Evolutionary conservation across 495 filamentous ascomycete genomes (phyloP).

Genomic region (Aspergillus baeticus): DNA sequence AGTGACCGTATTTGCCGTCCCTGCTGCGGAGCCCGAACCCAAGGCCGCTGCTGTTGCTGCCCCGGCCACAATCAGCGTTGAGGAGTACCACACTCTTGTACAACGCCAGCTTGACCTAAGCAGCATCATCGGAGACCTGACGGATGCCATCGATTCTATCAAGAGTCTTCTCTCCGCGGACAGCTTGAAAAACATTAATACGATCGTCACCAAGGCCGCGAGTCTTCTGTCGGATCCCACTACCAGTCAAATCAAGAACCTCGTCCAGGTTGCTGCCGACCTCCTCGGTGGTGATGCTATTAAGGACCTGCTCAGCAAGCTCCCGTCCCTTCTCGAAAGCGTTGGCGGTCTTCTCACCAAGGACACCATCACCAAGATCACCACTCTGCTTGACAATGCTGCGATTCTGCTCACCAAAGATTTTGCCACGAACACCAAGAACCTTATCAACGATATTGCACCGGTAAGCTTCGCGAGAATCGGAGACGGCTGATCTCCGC

Average conservation of each 20-base stretch:
- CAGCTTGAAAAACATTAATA: constrained; percentile 17
- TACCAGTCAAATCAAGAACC: constrained; percentile 9
- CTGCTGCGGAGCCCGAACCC: constrained; percentile 10
- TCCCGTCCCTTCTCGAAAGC: constrained; percentile 4
- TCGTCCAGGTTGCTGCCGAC: constrained; percentile 1
- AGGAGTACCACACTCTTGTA: constrained; percentile 3
- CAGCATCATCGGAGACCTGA: constrained; percentile 10
- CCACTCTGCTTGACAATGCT: constrained; percentile 9
- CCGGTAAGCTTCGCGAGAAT: constrained; percentile 3
- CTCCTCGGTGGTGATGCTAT: constrained; percentile 8
- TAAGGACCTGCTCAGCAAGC: constrained; percentile 3
- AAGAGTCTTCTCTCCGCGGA: constrained; percentile 12
- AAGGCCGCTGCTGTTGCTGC: background rate
- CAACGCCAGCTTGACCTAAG: constrained; percentile 4
- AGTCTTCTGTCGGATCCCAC: constrained; percentile 8
- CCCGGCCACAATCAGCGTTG: background rate
- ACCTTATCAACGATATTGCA: constrained; percentile 15
- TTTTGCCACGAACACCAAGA: constrained; percentile 10
- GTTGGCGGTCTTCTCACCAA: constrained; percentile 10
- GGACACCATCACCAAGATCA: constrained; percentile 1
- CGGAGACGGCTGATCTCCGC: background rate
- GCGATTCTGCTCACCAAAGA: constrained; percentile 6
- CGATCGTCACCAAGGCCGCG: background rate
- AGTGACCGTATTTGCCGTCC: constrained; percentile 7
- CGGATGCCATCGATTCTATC: constrained; percentile 3